A percentile compares a stretch with the other conserved stretches of the same genome.
Conservation (phyloP, 176 grass and related monocot species). For the Leersia perrieri region DNA sequence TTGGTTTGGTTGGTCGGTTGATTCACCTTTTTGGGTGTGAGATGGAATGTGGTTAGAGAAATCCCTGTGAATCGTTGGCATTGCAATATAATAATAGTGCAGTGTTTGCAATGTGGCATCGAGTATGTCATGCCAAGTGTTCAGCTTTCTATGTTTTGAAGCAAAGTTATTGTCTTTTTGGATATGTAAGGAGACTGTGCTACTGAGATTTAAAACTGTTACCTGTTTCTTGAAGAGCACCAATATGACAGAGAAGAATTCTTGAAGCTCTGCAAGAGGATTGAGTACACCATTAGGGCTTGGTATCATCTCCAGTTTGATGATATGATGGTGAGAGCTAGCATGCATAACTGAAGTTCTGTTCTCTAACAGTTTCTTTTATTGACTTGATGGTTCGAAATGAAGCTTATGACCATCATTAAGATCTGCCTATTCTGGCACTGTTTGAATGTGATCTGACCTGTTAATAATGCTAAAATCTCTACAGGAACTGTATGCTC, state of each 20-base stretch:
- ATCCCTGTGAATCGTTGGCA: neutral
- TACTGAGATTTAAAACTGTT: conserved; percentile 16
- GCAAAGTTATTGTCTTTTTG: neutral
- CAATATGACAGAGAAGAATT: conserved; percentile 72
- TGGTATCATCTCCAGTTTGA: conserved; percentile 99
- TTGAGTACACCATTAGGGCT: conserved; percentile 87
- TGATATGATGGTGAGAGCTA: conserved; percentile 82
- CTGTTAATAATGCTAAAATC: conserved; percentile 15
- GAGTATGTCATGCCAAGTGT: conserved; percentile 13
- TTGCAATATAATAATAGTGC: conserved; percentile 4
- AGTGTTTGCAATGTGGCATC: neutral
- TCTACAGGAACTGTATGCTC: conserved; percentile 79
- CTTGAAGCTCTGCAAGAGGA: conserved; percentile 85
- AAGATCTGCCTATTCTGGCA: conserved; percentile 5
- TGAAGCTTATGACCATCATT: neutral
- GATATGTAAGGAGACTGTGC: neutral
- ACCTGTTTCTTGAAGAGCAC: conserved; percentile 55
- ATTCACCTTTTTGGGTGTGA: conserved; percentile 11
- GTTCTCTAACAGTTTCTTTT: neutral
- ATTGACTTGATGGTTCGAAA: neutral
- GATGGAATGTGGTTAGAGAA: conserved; percentile 1
- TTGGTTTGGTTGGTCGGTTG: conserved; percentile 15
- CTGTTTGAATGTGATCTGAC: conserved; percentile 26
- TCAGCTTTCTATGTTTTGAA: conserved; percentile 3
- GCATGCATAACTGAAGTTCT: neutral